phyloP scores from a whole-genome alignment of 176 grass and related monocot genomes.

The Dendrocalamus sinicus region DNA sequence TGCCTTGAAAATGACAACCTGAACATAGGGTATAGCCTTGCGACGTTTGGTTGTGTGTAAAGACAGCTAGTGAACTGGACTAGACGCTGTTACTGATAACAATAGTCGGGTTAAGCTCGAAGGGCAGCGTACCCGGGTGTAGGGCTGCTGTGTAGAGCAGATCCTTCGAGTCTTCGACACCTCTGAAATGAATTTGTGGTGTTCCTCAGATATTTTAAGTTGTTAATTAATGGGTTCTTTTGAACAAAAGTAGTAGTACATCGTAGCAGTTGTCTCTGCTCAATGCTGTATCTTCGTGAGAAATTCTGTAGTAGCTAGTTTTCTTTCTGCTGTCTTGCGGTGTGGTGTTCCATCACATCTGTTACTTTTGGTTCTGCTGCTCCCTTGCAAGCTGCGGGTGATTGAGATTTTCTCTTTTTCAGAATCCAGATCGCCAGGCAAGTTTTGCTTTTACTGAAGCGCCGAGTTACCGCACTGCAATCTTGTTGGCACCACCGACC shows the following conservation, averaged over 20 bases:
- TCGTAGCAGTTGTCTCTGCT: background rate
- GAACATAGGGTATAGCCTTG: conserved; percentile 46
- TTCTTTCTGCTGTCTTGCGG: background rate
- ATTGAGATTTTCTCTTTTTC: background rate
- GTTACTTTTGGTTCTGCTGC: background rate
- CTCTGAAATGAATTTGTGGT: conserved; percentile 19
- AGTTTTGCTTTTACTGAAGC: too few relatives aligned
- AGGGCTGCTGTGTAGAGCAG: conserved; percentile 17
- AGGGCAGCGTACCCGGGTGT: background rate
- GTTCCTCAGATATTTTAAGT: background rate
- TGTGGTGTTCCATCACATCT: background rate
- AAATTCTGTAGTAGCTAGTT: background rate
- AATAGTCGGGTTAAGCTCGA: background rate
- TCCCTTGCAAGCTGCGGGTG: background rate
- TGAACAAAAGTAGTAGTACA: background rate
- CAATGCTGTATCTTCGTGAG: background rate
- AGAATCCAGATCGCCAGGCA: background rate
- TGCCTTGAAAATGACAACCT: conserved; percentile 40
- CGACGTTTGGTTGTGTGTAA: conserved; percentile 42
- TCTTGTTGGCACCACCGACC: too few relatives aligned
- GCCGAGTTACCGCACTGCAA: too few relatives aligned
- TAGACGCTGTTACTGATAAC: conserved; percentile 31
- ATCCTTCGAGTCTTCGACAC: background rate
- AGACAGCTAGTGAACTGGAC: conserved; percentile 31
- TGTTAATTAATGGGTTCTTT: conserved; percentile 35